Percentiles rank a stretch among this genome's conserved stretches.
Evolutionary conservation across 768 basidiomycete genomes (phyloP).

Genomic region (Baorangia bicolor): DNA sequence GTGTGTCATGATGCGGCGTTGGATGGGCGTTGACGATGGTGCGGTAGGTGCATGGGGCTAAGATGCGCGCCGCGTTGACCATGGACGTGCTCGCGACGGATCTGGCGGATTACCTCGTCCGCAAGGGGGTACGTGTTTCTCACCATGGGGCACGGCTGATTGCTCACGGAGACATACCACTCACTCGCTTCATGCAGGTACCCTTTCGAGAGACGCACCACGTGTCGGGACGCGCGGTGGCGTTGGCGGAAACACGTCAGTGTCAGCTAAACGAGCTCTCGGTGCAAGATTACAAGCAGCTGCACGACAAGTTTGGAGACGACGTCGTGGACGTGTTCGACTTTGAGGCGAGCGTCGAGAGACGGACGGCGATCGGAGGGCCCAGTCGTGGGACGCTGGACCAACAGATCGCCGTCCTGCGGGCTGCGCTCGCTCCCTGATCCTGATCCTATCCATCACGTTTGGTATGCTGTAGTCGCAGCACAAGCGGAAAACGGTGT

Average conservation of each 20-base stretch:
- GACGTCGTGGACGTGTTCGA: slow-evolving; percentile 87
- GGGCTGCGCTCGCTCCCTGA: slow-evolving; percentile 48
- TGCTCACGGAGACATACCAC: background rate
- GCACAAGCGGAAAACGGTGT: background rate
- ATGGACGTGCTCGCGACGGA: slow-evolving; percentile 99
- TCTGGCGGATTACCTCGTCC: slow-evolving; percentile 96
- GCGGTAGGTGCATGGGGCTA: slow-evolving; percentile 77
- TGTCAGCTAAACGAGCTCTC: slow-evolving; percentile 82
- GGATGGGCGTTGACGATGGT: background rate
- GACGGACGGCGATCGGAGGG: slow-evolving; percentile 89
- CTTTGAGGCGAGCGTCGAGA: slow-evolving; percentile 94
- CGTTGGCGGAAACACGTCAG: slow-evolving; percentile 81
- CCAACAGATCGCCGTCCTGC: slow-evolving; percentile 78
- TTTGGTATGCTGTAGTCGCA: too few relatives aligned
- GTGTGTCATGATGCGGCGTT: background rate
- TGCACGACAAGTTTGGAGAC: slow-evolving; percentile 75
- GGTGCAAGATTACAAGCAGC: slow-evolving; percentile 71
- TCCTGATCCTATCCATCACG: too few relatives aligned
- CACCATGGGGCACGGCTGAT: background rate
- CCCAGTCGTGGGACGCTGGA: slow-evolving; percentile 82
- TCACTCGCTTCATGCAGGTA: slow-evolving; percentile 49
- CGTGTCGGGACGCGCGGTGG: slow-evolving; percentile 94
- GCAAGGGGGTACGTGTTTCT: slow-evolving; percentile 79
- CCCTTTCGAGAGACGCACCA: slow-evolving; percentile 99
- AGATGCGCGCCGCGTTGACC: slow-evolving; percentile 88